Evolutionary conservation across 2,329 filamentous ascomycete genomes (phyloP).

Genomic region (Didymella pomorum): DNA sequence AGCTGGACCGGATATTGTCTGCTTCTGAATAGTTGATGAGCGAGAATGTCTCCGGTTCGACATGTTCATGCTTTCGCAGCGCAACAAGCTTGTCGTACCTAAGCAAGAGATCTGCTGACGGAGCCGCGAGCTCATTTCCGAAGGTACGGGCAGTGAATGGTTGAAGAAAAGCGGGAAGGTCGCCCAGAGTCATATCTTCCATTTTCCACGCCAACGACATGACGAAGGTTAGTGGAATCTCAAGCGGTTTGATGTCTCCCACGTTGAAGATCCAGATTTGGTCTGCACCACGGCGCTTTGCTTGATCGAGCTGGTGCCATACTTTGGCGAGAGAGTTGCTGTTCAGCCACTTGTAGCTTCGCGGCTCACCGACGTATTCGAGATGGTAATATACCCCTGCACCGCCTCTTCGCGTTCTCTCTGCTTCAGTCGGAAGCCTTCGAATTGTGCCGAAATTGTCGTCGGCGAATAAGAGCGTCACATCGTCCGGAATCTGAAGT

Average conservation of each 20-base stretch:
- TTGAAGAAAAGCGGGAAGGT: neutral
- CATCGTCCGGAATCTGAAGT: neutral
- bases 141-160: neutral
- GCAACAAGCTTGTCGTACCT: neutral
- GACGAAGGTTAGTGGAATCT: neutral
- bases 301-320: neutral
- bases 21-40: neutral
- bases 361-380: conserved; percentile 7
- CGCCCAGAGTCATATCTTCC: neutral
- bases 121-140: neutral
- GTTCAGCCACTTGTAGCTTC: conserved; percentile 15
- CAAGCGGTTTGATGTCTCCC: neutral
- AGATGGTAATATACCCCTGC: conserved; percentile 10
- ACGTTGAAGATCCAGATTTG: neutral
- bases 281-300: neutral
- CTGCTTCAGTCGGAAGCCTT: neutral
- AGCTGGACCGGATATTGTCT: neutral
- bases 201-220: neutral
- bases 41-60: neutral
- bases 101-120: neutral
- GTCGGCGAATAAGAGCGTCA: neutral
- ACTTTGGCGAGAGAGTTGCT: conserved; percentile 5
- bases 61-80: neutral
- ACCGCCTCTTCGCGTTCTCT: neutral
- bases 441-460: neutral